Evolutionary conservation across 2,329 filamentous ascomycete species (phyloP).

Genomic region (Apiospora phragmitis): DNA sequence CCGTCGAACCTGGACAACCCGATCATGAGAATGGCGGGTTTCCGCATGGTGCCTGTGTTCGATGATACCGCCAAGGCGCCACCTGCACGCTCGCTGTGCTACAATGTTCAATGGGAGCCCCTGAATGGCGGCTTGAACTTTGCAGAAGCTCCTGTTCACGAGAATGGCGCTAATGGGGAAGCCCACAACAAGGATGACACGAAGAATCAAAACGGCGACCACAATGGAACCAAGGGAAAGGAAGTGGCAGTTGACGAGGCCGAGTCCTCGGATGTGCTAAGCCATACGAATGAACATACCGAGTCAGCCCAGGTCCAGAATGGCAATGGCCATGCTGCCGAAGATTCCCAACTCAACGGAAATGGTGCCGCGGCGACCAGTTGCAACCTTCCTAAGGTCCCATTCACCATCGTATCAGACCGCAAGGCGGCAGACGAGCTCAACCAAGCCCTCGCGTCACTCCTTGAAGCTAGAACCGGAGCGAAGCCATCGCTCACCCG

Average conservation of each 20-base stretch:
- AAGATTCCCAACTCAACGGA: background rate
- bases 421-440: background rate
- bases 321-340: background rate
- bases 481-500: background rate
- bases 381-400: background rate
- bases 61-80: background rate
- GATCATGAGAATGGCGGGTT: background rate
- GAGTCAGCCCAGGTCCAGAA: background rate
- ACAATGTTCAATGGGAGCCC: slow-evolving; percentile 24
- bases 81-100: slow-evolving; percentile 15
- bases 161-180: background rate
- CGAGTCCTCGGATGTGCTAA: background rate
- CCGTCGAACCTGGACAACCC: background rate
- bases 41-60: background rate
- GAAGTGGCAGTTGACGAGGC: background rate
- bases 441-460: background rate
- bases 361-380: background rate
- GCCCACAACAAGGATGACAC: too few species aligned
- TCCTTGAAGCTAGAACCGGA: background rate
- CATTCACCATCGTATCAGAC: background rate
- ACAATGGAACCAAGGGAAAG: background rate
- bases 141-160: background rate
- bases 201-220: background rate
- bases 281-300: background rate
- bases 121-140: background rate